These are phyloP conservation scores for Haemoproteus tartakovskyi DNA, from an alignment of 169 alveolate species.

Conservation along the genomic window DNA sequence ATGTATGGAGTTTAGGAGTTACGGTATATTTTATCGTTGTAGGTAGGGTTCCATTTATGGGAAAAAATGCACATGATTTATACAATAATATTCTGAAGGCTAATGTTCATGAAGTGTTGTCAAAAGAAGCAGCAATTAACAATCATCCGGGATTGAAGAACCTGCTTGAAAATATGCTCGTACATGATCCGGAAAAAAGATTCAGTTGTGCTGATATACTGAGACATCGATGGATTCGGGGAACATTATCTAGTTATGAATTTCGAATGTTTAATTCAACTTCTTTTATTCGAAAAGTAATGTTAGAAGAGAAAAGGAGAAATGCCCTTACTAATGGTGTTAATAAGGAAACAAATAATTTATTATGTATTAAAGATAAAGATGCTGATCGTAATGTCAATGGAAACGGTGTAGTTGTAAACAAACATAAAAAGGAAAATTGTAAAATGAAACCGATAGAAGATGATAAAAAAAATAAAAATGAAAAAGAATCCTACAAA, in stretches of 20 bases:
- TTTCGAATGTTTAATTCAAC: constrained; percentile 59
- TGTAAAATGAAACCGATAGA: constrained; percentile 23
- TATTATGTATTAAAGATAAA: too few species aligned
- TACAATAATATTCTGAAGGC: constrained; percentile 76
- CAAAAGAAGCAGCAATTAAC: constrained; percentile 47
- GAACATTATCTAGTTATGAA: constrained; percentile 59
- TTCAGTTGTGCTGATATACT: constrained; percentile 56
- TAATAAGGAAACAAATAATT: too few species aligned
- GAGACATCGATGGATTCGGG: constrained; percentile 61
- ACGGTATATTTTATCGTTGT: constrained; percentile 82
- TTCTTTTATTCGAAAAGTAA: constrained; percentile 52
- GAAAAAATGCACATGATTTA: constrained; percentile 69
- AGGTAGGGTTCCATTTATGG: constrained; percentile 86
- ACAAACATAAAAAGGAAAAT: too few species aligned
- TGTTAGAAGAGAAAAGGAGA: too few species aligned
- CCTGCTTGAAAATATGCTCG: constrained; percentile 46
- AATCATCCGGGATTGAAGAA: constrained; percentile 52
- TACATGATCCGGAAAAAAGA: constrained; percentile 61
- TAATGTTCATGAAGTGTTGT: too few species aligned
- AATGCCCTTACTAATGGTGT: too few species aligned
- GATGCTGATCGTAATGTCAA: too few species aligned
- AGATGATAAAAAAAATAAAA: constrained; percentile 43
- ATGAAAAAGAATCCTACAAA: constrained; percentile 41
- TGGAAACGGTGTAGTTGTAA: too few species aligned
- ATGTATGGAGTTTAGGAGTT: constrained; percentile 86